Evolutionary conservation across 1,284 basidiomycete species (phyloP), one percentile per base, ranked within the genome.

Genomic region (Fomitiporia mediterranea): DNA sequence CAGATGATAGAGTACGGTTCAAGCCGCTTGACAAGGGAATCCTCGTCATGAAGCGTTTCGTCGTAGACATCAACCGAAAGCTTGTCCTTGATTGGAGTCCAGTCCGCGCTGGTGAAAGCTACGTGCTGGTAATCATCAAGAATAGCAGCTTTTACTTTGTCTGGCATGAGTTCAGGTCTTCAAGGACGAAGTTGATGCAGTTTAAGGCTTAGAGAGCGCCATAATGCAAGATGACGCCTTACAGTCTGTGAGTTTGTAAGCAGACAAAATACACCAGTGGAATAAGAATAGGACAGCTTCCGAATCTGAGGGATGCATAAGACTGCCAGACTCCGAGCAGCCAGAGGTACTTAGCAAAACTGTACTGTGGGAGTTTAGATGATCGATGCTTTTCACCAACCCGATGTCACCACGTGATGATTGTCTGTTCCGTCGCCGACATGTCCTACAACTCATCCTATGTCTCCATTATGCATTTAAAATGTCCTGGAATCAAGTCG

Each of bases 71-170:
- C 75, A 54, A 81, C 68, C 6, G 63, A 51, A 25, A 74, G 66
- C 50, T 68, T 70, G 49, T 69, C 68, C 39, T 68, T 57, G 40
- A 84, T 61, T 28, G 69, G 34, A 21, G 70, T 73, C 82, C 81
- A 83, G 63, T 83, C 79, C 40, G 78, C 78, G 57, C 68, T 71
- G 2, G 67, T 73, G 21, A 79, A 68, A 4, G 80, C 76, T 17
- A 80, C 75, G 35, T 71, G 66, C 62, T 84, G 80, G 65, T 85
- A 86, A 66, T 86, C 83, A 64, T 87, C 83, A 9, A 86, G 74
- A 55, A 87, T 77, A 1, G 79, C 79, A 42, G 82, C 68, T 47
- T 69, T 72, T 35, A 65, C 44, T 15, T 57, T 44, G 40, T 39
- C 51, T 46, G 48, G 57, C 58, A 40, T 56, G 34, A 25, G 19